Evolutionary conservation across 192 early-diverging fungal genomes (phyloP).

Genomic region (Diversispora eburnea): DNA sequence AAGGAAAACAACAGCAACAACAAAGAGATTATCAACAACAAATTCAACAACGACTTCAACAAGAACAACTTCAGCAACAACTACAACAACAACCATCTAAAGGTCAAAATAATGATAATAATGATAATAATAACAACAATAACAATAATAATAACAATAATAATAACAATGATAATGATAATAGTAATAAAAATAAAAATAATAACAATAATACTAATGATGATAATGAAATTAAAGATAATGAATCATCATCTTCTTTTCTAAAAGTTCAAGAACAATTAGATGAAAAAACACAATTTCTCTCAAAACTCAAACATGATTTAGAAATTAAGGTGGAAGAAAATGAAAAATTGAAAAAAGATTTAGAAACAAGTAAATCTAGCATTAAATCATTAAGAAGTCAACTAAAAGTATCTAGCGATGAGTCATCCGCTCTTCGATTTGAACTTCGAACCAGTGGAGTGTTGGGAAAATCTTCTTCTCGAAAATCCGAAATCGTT

Average conservation of each 20-base stretch:
- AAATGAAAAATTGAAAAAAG: conserved; percentile 2
- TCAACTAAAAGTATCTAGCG: not conserved
- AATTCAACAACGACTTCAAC: too few species aligned
- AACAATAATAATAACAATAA: too few species aligned
- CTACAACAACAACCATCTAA: not conserved
- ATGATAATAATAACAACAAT: too few species aligned
- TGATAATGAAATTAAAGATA: not conserved
- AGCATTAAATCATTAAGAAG: not conserved
- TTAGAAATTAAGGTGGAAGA: not conserved
- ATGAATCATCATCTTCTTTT: not conserved
- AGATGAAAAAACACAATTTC: not conserved
- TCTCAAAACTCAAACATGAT: not conserved
- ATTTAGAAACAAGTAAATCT: conserved; percentile 1
- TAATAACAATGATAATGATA: too few species aligned
- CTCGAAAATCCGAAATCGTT: not conserved
- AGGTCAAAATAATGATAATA: conserved; percentile 1
- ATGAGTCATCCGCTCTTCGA: not conserved
- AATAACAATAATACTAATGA: too few species aligned
- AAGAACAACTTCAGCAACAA: too few species aligned
- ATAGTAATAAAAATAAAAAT: too few species aligned
- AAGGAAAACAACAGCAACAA: not conserved
- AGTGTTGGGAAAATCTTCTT: not conserved
- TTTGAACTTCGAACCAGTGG: not conserved
- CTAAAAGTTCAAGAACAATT: not conserved
- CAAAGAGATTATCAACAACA: not conserved